These are phyloP conservation scores for Penicillium silybi DNA, from an alignment of 495 filamentous ascomycete genomes.

Conservation along the genomic window DNA sequence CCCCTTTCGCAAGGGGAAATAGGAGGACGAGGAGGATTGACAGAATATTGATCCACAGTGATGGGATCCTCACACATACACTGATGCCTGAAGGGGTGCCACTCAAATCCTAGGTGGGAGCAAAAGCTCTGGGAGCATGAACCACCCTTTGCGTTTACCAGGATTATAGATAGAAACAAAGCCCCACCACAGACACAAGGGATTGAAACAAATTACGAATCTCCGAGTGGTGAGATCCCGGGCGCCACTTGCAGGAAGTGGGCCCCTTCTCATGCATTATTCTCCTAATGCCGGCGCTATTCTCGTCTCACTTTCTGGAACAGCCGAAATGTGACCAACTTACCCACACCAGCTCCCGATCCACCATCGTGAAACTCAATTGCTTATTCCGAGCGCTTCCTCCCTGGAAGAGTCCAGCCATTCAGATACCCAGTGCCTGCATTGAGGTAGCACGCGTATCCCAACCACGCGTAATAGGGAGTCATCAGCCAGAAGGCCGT, in stretches of 20 bases:
- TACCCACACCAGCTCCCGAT: neutral
- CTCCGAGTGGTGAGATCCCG: slow-evolving; percentile 4
- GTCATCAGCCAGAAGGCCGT: slow-evolving; percentile 67
- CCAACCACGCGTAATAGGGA: slow-evolving; percentile 79
- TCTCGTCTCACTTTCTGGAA: neutral
- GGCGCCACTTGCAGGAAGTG: slow-evolving; percentile 15
- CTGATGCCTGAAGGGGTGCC: neutral
- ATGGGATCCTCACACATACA: slow-evolving; percentile 9
- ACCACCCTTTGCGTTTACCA: neutral
- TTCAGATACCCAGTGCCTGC: slow-evolving; percentile 16
- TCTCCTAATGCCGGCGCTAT: neutral
- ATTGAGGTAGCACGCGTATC: slow-evolving; percentile 55
- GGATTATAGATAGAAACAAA: neutral
- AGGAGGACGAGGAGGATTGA: neutral
- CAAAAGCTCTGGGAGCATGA: neutral
- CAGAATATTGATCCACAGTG: slow-evolving; percentile 15
- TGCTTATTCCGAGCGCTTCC: slow-evolving; percentile 11
- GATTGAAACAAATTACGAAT: slow-evolving; percentile 15
- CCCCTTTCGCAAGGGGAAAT: neutral
- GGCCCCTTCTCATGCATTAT: neutral
- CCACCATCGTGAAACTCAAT: neutral
- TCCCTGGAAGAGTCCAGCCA: slow-evolving; percentile 13
- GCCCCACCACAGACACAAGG: neutral
- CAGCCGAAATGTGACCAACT: neutral
- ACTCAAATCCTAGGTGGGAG: too few species aligned